Evolutionary conservation across 768 basidiomycete genomes (phyloP), one percentile per base, ranked within the genome.

Genomic region (Termitomyces bulborhizus): DNA sequence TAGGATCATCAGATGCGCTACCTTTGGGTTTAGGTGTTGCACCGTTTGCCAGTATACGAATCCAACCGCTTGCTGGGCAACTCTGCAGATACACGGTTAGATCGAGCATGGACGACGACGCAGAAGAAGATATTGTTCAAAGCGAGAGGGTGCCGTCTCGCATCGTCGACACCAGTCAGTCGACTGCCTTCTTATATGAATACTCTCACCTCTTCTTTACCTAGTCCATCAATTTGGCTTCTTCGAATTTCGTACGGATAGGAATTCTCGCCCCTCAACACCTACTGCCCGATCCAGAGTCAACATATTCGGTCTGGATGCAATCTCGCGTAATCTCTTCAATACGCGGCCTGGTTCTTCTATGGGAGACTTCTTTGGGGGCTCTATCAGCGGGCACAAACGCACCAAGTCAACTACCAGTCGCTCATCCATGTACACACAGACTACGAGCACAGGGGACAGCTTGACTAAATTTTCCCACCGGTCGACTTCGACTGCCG

Each of bases 281-380:
- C 95, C 94, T 3, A 90, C 90, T 0, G 80, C 84, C 0, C 82
- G 77, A 45, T 81, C 85, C n/a, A 85, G 88, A 58, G 89, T 85
- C 2, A 84, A 88, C n/a, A 90, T 93, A 49, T 93, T 96, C 65
- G 85, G 90, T 34, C 76, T 98, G 51, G 94, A 98, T 64, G 88
- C 84, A 18, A 87, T 98, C 61, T 93, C 92, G 18, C 82, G 92
- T 43, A 94, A 93, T 68, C 77, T 98, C 29, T 95, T 97, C 71
- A 84, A 80, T 62, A 66, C 81, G 6, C 81, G 84, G 2, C 79
- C 86, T 31, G 88, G 85, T 8, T 81, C 81, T 11, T 73, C 83
- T 8, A 83, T 85, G 71, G 81, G 80, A 32, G 91, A 94, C 59
- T 75, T 92, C 54, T 92, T 93, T 65, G 80, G 84, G 31, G 84